A percentile compares a stretch with the other conserved stretches of the same genome.
phyloP scores from a whole-genome alignment of 1,284 basidiomycete species.

The Pisolithus thermaeus region DNA sequence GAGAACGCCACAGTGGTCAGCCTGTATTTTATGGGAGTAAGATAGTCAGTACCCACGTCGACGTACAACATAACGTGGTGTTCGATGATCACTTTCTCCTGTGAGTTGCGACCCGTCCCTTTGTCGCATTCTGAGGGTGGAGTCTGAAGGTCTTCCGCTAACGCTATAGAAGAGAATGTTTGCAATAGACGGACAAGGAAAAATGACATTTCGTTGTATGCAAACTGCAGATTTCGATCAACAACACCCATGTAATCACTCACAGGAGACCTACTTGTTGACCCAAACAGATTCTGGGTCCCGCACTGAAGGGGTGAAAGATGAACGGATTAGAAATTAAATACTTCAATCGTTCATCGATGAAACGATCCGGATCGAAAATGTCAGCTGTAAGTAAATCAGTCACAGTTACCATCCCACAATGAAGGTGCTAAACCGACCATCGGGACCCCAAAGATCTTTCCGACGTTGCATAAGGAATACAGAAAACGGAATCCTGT shows the following conservation, averaged over 20 bases:
- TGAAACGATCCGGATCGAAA: conserved; percentile 49
- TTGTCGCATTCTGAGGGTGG: no score
- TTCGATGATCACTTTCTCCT: no score
- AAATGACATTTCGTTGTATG: no score
- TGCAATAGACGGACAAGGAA: no score
- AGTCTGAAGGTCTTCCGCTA: no score
- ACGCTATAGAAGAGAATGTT: no score
- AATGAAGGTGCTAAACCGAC: conserved; percentile 32
- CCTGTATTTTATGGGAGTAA: no score
- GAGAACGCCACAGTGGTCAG: no score
- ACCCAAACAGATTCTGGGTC: conserved; percentile 44
- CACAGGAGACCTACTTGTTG: conserved; percentile 31
- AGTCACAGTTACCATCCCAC: background rate
- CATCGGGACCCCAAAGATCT: conserved; percentile 33
- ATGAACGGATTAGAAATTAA: conserved; percentile 34
- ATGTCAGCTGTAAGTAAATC: conserved; percentile 24
- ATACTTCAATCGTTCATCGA: conserved; percentile 34
- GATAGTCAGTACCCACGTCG: no score
- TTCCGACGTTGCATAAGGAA: conserved; percentile 32
- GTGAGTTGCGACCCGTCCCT: no score
- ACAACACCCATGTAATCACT: no score
- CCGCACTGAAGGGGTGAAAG: conserved; percentile 46
- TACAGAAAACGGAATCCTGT: conserved; percentile 6
- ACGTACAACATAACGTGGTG: no score
- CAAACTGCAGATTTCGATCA: background rate